A percentile compares a stretch with the other conserved stretches of the same genome.
phyloP scores from a whole-genome alignment of 2,329 filamentous ascomycete genomes.

The Colletotrichum trifolii region DNA sequence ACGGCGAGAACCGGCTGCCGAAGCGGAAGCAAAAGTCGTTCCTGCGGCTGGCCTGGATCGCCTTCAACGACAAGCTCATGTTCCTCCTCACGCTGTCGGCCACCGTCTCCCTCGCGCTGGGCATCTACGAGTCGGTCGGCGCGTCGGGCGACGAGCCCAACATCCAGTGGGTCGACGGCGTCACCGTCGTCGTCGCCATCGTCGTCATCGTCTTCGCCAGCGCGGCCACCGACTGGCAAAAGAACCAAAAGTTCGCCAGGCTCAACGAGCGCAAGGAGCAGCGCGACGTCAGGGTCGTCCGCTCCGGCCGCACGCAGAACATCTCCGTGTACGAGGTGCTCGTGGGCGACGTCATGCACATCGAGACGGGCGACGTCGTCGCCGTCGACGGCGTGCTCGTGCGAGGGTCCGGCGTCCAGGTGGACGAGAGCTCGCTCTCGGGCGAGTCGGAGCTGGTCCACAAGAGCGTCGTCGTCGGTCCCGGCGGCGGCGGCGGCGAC shows the following conservation, averaged over 20 bases:
- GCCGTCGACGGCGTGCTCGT: constrained; percentile 79
- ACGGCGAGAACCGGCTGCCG: constrained; percentile 74
- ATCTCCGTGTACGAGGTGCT: constrained; percentile 78
- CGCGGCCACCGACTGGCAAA: constrained; percentile 85
- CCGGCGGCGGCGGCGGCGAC: constrained; percentile 72
- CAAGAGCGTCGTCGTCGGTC: constrained; percentile 73
- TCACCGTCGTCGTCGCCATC: constrained; percentile 82
- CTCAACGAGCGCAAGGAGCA: constrained; percentile 85
- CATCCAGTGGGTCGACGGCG: constrained; percentile 85
- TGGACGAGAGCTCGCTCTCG: constrained; percentile 79
- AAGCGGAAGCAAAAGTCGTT: constrained; percentile 77
- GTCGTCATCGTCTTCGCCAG: constrained; percentile 80
- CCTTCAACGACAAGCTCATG: constrained; percentile 84
- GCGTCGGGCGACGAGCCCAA: constrained; percentile 60
- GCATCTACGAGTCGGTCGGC: constrained; percentile 77
- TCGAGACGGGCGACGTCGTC: constrained; percentile 79
- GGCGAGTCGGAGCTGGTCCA: constrained; percentile 80
- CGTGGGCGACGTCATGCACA: constrained; percentile 78
- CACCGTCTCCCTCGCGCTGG: constrained; percentile 78
- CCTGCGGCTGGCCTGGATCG: constrained; percentile 78
- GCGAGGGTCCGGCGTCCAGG: constrained; percentile 69
- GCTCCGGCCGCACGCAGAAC: constrained; percentile 77
- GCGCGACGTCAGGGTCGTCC: constrained; percentile 77
- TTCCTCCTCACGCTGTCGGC: constrained; percentile 78
- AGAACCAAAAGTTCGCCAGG: constrained; percentile 83